Base-by-base conservation (phyloP, 345 rosid genomes). In the Sisymbrium irio region DNA sequence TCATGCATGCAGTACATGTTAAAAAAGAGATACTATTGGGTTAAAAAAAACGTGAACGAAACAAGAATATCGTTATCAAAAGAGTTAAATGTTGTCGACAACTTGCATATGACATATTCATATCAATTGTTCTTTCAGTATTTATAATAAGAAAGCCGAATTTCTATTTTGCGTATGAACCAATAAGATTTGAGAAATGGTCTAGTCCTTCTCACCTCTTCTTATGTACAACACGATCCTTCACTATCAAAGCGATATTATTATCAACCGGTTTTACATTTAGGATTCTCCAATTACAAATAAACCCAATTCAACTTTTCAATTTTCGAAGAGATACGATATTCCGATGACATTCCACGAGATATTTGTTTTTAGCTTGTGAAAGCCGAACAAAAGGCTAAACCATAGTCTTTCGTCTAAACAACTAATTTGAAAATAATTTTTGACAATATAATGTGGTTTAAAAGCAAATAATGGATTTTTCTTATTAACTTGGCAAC, bases 51-150 rank as follows among this genome's bases (percentile, higher is more conserved):
- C 8, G 60, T 36, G 61, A 70, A 69, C 3, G 19, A 54, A 56
- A 62, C 50, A 76, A 62, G 39, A 69, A 46, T 20, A 69, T 70
- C 76, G 72, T 70, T 64, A 39, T 77, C 80, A 70, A 9, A 37
- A 77, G 80, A 57, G 22, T 64, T 77, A 77, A 77, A 75, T 76
- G 75, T 49, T 49, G 27, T 39, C 72, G 47, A 2, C 80, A 64
- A 71, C 61, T 77, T 56, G 80, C 76, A 32, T 57, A 57, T 57
- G 76, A 57, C n/a, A 65, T 41, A 57, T 77, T 58, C 39, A 56
- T 47, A 64, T 71, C 80, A 64, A 40, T 56, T 47, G 65, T 30
- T 64, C 79, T 69, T 54, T 53, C 65, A 69, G 19, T 40, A 75
- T 75, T 76, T 69, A 69, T 69, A 35, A 46, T 12, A 47, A 22